Conservation (phyloP, 192 early-diverging fungal species). For the Allomyces macrogynus region DNA sequence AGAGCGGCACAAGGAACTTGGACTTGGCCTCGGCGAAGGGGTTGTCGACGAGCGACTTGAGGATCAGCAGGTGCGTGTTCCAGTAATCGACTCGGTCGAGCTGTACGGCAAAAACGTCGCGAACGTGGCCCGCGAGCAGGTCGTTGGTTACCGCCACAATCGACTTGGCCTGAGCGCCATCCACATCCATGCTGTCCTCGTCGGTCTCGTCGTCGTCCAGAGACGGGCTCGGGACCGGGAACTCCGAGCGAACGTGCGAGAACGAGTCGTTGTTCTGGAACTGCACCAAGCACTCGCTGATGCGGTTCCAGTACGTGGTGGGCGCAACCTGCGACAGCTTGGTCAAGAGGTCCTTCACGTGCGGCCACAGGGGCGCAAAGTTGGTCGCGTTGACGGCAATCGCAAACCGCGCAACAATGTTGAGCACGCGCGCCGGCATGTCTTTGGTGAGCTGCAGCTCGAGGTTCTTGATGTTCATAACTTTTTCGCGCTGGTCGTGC, state of each 20-base stretch:
- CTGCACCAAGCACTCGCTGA: slow-evolving; percentile 27
- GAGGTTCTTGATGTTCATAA: background rate
- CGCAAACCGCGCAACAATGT: background rate
- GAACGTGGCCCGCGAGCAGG: slow-evolving; percentile 10
- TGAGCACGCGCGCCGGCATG: background rate
- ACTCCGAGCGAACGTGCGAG: slow-evolving; percentile 17
- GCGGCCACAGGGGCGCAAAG: slow-evolving; percentile 66
- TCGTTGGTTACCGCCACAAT: slow-evolving; percentile 9
- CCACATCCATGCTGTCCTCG: slow-evolving; percentile 12
- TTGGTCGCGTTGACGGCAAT: slow-evolving; percentile 50
- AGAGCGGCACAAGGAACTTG: background rate
- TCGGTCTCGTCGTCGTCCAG: slow-evolving; percentile 1
- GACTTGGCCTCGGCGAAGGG: background rate
- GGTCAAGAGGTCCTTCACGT: slow-evolving; percentile 37
- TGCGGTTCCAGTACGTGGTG: slow-evolving; percentile 37
- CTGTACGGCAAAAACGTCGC: slow-evolving; percentile 20
- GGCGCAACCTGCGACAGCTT: slow-evolving; percentile 26
- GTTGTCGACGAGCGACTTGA: slow-evolving; percentile 32
- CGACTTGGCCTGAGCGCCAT: slow-evolving; percentile 14
- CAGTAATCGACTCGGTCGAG: slow-evolving; percentile 40
- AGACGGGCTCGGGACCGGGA: background rate
- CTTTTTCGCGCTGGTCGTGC: background rate
- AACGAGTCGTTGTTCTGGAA: slow-evolving; percentile 39
- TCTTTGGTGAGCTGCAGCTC: background rate
- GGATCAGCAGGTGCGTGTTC: slow-evolving; percentile 40